These are phyloP conservation scores for Neofusicoccum sp. DNA, from an alignment of 2,329 filamentous ascomycete species.

Conservation along the genomic window DNA sequence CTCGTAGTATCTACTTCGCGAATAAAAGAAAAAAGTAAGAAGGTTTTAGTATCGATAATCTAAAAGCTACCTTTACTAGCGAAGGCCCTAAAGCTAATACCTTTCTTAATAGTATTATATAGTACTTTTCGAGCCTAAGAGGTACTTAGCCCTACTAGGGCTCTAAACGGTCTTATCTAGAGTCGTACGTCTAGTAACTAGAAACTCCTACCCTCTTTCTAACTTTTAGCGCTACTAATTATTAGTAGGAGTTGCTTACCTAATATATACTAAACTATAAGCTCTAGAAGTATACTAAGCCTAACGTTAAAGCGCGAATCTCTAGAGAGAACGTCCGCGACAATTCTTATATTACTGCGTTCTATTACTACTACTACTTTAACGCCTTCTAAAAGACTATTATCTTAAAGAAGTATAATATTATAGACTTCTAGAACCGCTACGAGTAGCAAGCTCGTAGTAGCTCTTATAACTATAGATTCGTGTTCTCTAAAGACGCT, in stretches of 20 bases:
- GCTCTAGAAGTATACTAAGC: neutral
- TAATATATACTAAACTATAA: neutral
- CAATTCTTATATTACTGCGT: neutral
- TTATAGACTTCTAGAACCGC: neutral
- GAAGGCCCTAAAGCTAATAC: neutral
- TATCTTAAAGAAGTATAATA: neutral
- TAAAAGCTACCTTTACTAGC: neutral
- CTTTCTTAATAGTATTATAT: neutral
- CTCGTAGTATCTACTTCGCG: neutral
- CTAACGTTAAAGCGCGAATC: neutral
- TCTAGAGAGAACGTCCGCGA: neutral
- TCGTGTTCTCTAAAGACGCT: neutral
- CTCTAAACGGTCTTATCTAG: neutral
- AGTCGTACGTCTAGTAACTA: neutral
- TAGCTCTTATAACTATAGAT: neutral
- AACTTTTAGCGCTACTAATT: neutral
- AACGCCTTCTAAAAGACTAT: neutral
- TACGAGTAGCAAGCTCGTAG: neutral
- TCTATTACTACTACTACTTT: neutral
- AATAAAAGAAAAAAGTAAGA: neutral
- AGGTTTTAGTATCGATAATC: neutral
- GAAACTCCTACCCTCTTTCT: neutral
- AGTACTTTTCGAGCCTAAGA: neutral
- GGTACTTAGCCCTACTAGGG: neutral
- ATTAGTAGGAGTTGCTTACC: neutral